Conservation (phyloP, 208 protist genomes). For the Trypanosoma avium region DNA sequence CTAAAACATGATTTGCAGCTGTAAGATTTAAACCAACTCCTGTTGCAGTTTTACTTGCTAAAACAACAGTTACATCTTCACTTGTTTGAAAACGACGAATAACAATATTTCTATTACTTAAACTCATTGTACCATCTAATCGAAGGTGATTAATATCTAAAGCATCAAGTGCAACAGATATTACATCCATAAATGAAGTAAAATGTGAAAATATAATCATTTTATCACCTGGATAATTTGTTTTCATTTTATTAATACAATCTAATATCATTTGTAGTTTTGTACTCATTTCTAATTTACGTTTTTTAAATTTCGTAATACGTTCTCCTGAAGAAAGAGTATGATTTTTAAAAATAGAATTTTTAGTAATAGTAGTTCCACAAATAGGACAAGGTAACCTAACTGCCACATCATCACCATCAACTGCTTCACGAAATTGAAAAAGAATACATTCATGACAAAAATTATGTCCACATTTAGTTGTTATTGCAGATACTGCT, state of each 20-base stretch:
- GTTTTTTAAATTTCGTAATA: constrained; percentile 70
- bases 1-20: constrained; percentile 93
- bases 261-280: constrained; percentile 86
- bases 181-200: constrained; percentile 96
- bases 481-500: constrained; percentile 38
- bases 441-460: constrained; percentile 85
- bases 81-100: constrained; percentile 79
- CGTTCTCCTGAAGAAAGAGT: constrained; percentile 58
- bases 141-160: constrained; percentile 72
- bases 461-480: constrained; percentile 86
- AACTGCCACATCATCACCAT: constrained; percentile 66
- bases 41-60: constrained; percentile 95
- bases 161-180: constrained; percentile 82
- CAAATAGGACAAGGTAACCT: constrained; percentile 69
- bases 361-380: constrained; percentile 40
- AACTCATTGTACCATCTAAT: constrained; percentile 92
- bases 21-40: constrained; percentile 98
- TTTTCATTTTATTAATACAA: constrained; percentile 66
- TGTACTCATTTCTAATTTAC: constrained; percentile 75
- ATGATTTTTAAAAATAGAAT: constrained; percentile 61
- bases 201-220: constrained; percentile 98
- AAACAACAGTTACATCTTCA: constrained; percentile 63
- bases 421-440: constrained; percentile 74
- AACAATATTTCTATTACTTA: constrained; percentile 64
- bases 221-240: constrained; percentile 85